Conservation (phyloP, 2,329 filamentous ascomycete species). For the Stromatinia cepivora region DNA sequence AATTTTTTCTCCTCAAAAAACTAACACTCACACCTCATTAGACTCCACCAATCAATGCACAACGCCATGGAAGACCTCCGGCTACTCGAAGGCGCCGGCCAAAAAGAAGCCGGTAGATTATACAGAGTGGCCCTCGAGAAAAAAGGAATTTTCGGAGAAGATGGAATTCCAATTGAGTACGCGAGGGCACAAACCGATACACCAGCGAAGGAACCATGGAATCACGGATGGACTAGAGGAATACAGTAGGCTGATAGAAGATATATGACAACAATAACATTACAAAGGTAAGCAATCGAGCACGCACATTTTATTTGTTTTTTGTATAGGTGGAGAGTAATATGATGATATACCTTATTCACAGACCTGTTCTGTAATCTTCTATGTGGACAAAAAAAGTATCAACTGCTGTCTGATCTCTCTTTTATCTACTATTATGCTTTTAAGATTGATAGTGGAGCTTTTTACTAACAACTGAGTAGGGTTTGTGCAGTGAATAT, state of each 20-base stretch:
- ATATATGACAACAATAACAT: neutral
- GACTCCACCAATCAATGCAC: conserved; percentile 77
- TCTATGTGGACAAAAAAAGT: conserved; percentile 67
- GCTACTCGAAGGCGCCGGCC: conserved; percentile 53
- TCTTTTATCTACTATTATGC: conserved; percentile 22
- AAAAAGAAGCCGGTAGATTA: conserved; percentile 66
- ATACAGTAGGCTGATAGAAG: neutral
- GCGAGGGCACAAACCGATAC: conserved; percentile 81
- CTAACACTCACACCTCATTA: conserved; percentile 17
- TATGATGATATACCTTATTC: conserved; percentile 72
- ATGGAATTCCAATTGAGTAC: conserved; percentile 88
- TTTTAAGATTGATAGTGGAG: neutral
- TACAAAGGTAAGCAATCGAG: neutral
- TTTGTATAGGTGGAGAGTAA: conserved; percentile 38
- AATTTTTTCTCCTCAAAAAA: neutral
- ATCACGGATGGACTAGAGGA: conserved; percentile 80
- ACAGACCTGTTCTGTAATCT: conserved; percentile 82
- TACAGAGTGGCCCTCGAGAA: conserved; percentile 91
- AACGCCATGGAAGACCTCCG: conserved; percentile 83
- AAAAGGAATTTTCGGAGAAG: conserved; percentile 71
- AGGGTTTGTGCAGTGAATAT: neutral
- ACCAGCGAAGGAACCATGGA: conserved; percentile 82
- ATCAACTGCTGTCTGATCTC: conserved; percentile 80
- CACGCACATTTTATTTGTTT: conserved; percentile 19
- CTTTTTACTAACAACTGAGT: conserved; percentile 21